Conservation (phyloP, 2,329 filamentous ascomycete genomes). For the Elsinoe perseae region DNA sequence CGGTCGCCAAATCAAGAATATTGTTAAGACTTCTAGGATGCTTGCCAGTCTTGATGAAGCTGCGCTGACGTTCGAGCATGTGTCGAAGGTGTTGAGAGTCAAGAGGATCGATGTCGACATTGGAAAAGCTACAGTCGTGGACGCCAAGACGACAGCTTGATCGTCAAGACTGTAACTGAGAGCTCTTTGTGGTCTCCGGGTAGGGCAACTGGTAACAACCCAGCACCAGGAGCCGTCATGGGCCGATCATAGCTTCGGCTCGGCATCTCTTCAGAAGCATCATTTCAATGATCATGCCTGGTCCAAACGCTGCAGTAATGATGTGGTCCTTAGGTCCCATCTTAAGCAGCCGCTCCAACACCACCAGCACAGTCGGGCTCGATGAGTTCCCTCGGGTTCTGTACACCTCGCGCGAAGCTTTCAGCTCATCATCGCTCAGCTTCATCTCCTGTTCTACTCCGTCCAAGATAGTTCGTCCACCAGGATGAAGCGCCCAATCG, state of each 20-base stretch:
- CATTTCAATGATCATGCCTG: constrained; percentile 62
- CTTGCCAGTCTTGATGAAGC: background rate
- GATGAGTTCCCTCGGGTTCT: constrained; percentile 63
- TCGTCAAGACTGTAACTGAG: background rate
- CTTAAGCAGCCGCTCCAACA: constrained; percentile 53
- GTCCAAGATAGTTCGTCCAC: constrained; percentile 58
- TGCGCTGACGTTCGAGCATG: background rate
- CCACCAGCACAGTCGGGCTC: constrained; percentile 58
- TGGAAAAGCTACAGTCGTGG: too few relatives aligned
- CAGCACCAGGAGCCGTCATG: too few relatives aligned
- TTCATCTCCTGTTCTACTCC: constrained; percentile 53
- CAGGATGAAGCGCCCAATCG: constrained; percentile 68
- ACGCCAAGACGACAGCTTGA: background rate
- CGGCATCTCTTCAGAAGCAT: constrained; percentile 50
- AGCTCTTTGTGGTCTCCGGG: too few relatives aligned
- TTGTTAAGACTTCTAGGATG: background rate
- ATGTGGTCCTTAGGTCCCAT: constrained; percentile 50
- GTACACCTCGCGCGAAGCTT: constrained; percentile 63
- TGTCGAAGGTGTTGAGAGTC: background rate
- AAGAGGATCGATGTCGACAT: background rate
- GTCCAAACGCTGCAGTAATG: constrained; percentile 62
- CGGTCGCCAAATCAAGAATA: background rate
- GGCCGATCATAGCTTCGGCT: background rate
- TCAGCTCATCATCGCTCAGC: constrained; percentile 56
- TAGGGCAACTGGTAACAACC: too few relatives aligned